Base-by-base conservation (phyloP, 805 yeast genomes). In the Kuraishia ogatae region DNA sequence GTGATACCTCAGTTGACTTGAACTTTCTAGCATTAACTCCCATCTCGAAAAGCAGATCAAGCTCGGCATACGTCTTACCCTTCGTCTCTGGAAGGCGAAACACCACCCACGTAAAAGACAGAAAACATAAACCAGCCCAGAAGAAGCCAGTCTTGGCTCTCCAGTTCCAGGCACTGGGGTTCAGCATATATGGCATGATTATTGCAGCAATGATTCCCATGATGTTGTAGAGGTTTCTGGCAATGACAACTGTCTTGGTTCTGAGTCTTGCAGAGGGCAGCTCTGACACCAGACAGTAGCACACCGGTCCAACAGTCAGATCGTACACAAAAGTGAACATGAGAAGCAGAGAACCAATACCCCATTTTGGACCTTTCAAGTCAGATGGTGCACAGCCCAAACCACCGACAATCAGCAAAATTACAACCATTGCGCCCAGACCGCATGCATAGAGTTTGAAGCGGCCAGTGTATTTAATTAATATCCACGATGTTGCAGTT, bases 61-160 rank as follows among this genome's bases (percentile, higher is more conserved):
- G 69, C 62, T 84, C 87, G 52, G 82, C 84, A 62, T 72, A 82
- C 0, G 87, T 80, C 65, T 84, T 74, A 52, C 75, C 77, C 59
- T 72, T 72, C 26, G 86, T 79, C 65, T 84, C 89, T 10, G 89
- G 88, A 52, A 82, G 69, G 53, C 79, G 75, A 65, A 79, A 76
- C 65, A 68, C 75, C 39, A 72, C 67, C 81, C 82, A 80, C 46
- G 69, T 58, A 6, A 73, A 20, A 19, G 70, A 61, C 11, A 66
- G 1, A 4, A 69, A 48, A 20, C 69, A 63, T 15, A 64, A 61
- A 0, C 73, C 82, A 50, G 74, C 76, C 73, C 79, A 72, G 55
- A 79, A 68, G 60, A 75, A 77, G 2, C 75, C 81, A 39, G 80
- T 74, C 61, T 78, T 78, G n/a, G 78, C 79, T 39, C 75, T 73